These are phyloP conservation scores for Chimonanthus praecox DNA, from an alignment of 164 flowering plant genomes.

Conservation along the genomic window DNA sequence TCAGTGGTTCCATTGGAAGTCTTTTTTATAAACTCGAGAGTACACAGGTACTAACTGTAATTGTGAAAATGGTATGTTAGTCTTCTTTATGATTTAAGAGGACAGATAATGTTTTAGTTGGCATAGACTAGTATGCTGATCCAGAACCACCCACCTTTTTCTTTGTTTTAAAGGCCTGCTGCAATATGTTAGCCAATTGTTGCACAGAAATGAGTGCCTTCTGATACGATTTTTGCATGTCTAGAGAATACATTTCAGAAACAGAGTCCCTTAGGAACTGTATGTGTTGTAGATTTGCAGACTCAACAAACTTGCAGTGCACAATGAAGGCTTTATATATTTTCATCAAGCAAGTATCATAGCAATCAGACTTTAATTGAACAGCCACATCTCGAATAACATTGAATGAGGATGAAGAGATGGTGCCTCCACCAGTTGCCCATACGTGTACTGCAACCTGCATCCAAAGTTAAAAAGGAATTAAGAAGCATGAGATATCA, in stretches of 20 bases:
- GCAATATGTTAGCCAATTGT: constrained; percentile 61
- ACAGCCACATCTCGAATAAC: constrained; percentile 48
- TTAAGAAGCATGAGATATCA: neutral
- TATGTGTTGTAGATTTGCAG: constrained; percentile 37
- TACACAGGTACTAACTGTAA: neutral
- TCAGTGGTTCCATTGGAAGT: no score
- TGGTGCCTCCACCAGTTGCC: constrained; percentile 59
- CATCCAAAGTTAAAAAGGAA: constrained; percentile 13
- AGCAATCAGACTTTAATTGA: constrained; percentile 34
- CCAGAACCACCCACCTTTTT: constrained; percentile 46
- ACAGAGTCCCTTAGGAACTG: constrained; percentile 51
- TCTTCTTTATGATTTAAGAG: no score
- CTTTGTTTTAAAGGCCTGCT: constrained; percentile 50
- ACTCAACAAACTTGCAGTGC: constrained; percentile 50
- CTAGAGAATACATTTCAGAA: constrained; percentile 67
- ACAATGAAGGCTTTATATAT: constrained; percentile 53
- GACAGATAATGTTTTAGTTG: neutral
- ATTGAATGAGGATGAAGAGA: constrained; percentile 52
- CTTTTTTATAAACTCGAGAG: neutral
- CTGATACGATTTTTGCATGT: constrained; percentile 48
- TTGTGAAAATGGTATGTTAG: neutral
- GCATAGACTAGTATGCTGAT: neutral
- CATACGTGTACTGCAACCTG: constrained; percentile 82
- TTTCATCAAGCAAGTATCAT: constrained; percentile 51
- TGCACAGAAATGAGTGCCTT: constrained; percentile 48